Percentiles rank a stretch among this genome's conserved stretches.
Conservation (phyloP, 306 rosid species). For the Castanea sativa region DNA sequence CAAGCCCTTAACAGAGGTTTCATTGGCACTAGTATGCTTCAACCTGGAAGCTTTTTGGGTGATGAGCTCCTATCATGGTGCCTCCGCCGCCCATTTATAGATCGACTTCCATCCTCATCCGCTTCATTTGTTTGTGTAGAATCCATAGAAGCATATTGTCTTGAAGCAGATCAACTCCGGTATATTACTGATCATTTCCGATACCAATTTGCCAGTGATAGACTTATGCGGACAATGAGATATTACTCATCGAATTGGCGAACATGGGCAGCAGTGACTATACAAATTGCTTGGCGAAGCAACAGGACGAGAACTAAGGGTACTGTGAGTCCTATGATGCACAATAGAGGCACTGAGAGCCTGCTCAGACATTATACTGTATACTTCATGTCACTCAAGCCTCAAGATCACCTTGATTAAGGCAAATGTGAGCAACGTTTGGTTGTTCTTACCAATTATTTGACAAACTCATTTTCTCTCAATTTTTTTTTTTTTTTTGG, state of each 20-base stretch:
- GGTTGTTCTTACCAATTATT: neutral
- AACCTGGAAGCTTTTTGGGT: slow-evolving; percentile 33
- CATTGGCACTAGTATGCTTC: slow-evolving; percentile 21
- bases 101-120: slow-evolving; percentile 30
- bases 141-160: slow-evolving; percentile 19
- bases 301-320: slow-evolving; percentile 7
- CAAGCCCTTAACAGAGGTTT: slow-evolving; percentile 35
- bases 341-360: slow-evolving; percentile 3
- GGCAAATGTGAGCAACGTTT: neutral
- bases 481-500: neutral
- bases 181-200: slow-evolving; percentile 31
- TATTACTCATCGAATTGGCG: slow-evolving; percentile 45
- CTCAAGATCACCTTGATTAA: slow-evolving; percentile 40
- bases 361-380: slow-evolving; percentile 19
- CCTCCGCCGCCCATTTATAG: slow-evolving; percentile 19
- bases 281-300: slow-evolving; percentile 40
- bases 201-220: slow-evolving; percentile 19
- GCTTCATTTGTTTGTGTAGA: slow-evolving; percentile 32
- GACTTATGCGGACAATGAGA: slow-evolving; percentile 21
- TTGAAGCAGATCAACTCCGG: slow-evolving; percentile 29
- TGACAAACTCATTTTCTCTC: no score
- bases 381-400: slow-evolving; percentile 26
- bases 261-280: slow-evolving; percentile 39
- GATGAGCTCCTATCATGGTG: slow-evolving; percentile 49
- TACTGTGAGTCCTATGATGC: neutral